Base-by-base conservation (phyloP, 352 stramenopile species). In the Pythium apleroticum region DNA sequence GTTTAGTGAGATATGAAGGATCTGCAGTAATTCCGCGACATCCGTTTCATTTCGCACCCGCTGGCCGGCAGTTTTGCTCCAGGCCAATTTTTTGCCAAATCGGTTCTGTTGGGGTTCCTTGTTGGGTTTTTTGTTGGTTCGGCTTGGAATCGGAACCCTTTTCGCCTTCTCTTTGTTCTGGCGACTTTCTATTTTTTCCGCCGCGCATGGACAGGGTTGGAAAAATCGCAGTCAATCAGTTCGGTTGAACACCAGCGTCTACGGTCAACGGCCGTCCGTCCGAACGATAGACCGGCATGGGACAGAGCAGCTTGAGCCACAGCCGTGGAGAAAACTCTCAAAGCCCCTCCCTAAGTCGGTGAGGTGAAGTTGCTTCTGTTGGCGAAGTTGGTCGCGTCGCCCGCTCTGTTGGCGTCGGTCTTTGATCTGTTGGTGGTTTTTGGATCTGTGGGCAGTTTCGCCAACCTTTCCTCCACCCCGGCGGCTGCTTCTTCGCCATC, bases 111-210 rank as follows among this genome's bases (percentile, higher is more conserved):
- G 41, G 17, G 41, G 9, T 49, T 49, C 12, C 5, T 9, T 35
- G 48, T 33, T 54, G 48, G 48, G 22, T 30, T 31, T 54, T 33
- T 31, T 31, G 33, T 20, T n/a, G 6, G 11, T 52, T 49, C 20
- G 17, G 7, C 11, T 49, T 8, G n/a, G 11, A 52, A 19, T 52
- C 24, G 41, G 45, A 52, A 52, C 62, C 52, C 45, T 63, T 68
- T 57, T 60, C 60, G 50, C 50, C 55, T 35, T 50, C 20, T 55
- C 54, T 52, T 55, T 57, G 30, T 25, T 45, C 49, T 65, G 60
- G 39, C 50, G 60, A 60, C 53, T 63, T 68, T 68, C 62, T 68
- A 62, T 68, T 68, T 68, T 68, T 57, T 58, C 52, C 54, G 25
- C 12, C 46, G 15, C 10, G 9, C 31, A 56, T 62, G 19, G 27